Evolutionary conservation across 208 protist genomes (phyloP).

Genomic region (Lotmaria passim): DNA sequence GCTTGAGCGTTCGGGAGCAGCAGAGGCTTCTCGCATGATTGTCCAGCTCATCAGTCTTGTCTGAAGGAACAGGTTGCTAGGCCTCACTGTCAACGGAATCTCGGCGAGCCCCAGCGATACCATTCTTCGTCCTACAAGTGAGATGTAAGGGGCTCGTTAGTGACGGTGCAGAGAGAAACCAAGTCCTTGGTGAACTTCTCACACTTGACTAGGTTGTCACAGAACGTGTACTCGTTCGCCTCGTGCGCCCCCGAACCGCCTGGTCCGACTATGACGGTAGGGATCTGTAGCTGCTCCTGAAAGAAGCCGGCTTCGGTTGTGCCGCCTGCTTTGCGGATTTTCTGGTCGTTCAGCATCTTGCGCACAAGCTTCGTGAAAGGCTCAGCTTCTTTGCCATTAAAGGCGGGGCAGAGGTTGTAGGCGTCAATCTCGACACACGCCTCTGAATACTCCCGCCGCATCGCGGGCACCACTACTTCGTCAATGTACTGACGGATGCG

Average conservation of each 20-base stretch:
- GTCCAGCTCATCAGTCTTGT: too few relatives aligned
- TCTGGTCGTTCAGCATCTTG: constrained; percentile 5
- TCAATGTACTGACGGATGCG: constrained; percentile 41
- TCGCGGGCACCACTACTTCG: constrained; percentile 28
- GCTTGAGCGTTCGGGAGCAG: constrained; percentile 14
- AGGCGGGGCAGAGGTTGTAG: constrained; percentile 16
- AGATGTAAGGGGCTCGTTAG: neutral
- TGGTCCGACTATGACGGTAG: constrained; percentile 46
- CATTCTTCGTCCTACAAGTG: constrained; percentile 10
- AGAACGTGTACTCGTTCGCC: constrained; percentile 52
- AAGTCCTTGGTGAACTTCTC: constrained; percentile 29
- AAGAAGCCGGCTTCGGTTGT: constrained; percentile 57
- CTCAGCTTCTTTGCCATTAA: constrained; percentile 33
- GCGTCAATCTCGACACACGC: constrained; percentile 25
- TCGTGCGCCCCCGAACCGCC: constrained; percentile 46
- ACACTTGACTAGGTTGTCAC: constrained; percentile 31
- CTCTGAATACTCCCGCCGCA: constrained; percentile 40
- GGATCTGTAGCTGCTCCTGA: constrained; percentile 41
- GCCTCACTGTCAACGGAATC: too few relatives aligned
- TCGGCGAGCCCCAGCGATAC: too few relatives aligned
- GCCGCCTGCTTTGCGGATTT: constrained; percentile 27
- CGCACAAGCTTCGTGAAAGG: constrained; percentile 45
- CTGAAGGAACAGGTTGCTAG: too few relatives aligned
- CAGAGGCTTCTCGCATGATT: neutral
- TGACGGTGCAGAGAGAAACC: constrained; percentile 9